phyloP scores from a whole-genome alignment of 352 stramenopile species.

The Phytopythium montanum region DNA sequence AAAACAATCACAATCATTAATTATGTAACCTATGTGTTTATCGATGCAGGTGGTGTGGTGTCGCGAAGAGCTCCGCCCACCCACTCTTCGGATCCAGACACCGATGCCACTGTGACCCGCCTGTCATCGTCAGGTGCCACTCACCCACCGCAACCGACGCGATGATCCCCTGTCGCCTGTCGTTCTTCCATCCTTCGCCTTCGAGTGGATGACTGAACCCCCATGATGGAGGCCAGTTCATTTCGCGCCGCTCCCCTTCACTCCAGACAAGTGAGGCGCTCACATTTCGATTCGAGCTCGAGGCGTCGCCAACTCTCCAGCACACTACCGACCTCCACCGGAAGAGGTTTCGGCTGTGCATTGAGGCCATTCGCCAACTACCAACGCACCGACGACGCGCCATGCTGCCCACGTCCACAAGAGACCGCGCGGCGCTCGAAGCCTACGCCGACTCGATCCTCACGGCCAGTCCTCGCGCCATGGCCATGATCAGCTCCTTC shows the following conservation, averaged over 20 bases:
- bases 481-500: constrained; percentile 1
- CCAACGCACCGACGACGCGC: background rate
- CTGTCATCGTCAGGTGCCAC: background rate
- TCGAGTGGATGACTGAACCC: background rate
- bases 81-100: background rate
- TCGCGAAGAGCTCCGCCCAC: background rate
- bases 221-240: background rate
- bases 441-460: constrained; percentile 9
- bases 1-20: too few species aligned
- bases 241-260: background rate
- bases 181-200: background rate
- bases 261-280: background rate
- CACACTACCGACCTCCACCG: background rate
- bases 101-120: constrained; percentile 2
- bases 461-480: background rate
- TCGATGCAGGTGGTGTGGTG: background rate
- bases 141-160: background rate
- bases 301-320: background rate
- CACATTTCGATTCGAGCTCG: background rate
- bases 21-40: too few species aligned
- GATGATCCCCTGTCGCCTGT: background rate
- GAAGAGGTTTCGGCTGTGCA: background rate
- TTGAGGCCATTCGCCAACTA: background rate
- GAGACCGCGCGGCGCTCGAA: constrained; percentile 6
- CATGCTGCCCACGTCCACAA: constrained; percentile 4